Base-by-base conservation (phyloP, 345 rosid species). In the Syzygium aromaticum region DNA sequence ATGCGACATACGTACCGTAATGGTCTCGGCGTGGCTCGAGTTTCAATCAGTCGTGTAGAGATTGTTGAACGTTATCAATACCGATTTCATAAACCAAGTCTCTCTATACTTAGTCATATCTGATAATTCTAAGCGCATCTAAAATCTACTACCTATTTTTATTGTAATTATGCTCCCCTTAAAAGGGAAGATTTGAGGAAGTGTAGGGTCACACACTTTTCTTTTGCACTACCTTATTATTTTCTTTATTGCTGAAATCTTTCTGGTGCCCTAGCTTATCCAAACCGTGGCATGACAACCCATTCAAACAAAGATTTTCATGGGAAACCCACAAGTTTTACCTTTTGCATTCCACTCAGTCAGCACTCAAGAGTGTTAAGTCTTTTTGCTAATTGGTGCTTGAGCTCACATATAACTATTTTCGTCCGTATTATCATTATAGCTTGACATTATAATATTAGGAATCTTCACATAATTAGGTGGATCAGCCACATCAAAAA, bases 281-380 rank as follows among this genome's bases (percentile, higher is more conserved):
- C 78, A 17, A 67, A 17, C 78, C 78, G 8, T 67, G 78, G 78
- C 78, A 67, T 17, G 80, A 33, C 46, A 33, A 33, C 9, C 80
- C 46, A 33, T 17, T 67, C 25, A 67, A 33, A 17, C 46, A 33
- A 33, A 67, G 80, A 67, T 33, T 67, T 33, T 33, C 46, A 67
- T 7, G 15, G 73, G 86, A 85, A 85, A 85, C 86, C 86, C 86
- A 85, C 86, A 85, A 85, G 63, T 57, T 54, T 38, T 19, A 85
- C 33, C 86, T 38, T 85, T 56, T 23, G 51, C 59, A 52, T 85
- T 27, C 86, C 86, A 56, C 86, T 85, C 63, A 5, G 16, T 13
- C 73, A 85, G 80, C 63, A 5, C 9, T 13, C 73, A 85, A 46
- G 46, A 67, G 80, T 33, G 46, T 21, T 43, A 43, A 33, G 80